Percentiles rank a stretch among this genome's conserved stretches.
These are phyloP conservation scores for Prunus fruticosa DNA, from an alignment of 306 rosid species.

Conservation along the genomic window DNA sequence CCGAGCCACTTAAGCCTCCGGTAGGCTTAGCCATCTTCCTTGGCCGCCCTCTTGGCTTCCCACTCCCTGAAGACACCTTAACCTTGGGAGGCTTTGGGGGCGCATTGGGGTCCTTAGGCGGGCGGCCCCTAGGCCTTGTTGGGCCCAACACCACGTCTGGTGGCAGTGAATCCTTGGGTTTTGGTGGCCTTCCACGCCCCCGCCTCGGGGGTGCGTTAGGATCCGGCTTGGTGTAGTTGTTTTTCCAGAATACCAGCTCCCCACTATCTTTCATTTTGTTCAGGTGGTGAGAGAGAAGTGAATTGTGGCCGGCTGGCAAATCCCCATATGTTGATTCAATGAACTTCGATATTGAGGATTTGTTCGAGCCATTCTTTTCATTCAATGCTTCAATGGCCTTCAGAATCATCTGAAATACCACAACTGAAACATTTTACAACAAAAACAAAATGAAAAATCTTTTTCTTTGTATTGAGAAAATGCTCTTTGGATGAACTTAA, in stretches of 20 bases:
- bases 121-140: conserved; percentile 71
- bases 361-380: conserved; percentile 63
- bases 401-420: conserved; percentile 57
- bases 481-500: neutral
- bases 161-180: conserved; percentile 39
- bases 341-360: conserved; percentile 68
- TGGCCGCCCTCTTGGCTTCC: conserved; percentile 70
- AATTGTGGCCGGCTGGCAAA: conserved; percentile 63
- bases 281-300: conserved; percentile 58
- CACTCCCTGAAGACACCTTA: conserved; percentile 31
- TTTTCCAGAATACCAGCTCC: conserved; percentile 60
- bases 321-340: conserved; percentile 71
- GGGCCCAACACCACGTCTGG: conserved; percentile 21
- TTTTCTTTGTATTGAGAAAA: neutral
- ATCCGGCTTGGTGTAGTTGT: conserved; percentile 62
- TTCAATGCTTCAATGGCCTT: conserved; percentile 57
- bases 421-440: neutral
- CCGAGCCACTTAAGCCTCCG: conserved; percentile 25
- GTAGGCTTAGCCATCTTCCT: conserved; percentile 56
- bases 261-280: conserved; percentile 62
- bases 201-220: conserved; percentile 64
- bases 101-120: conserved; percentile 67
- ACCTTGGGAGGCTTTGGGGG: conserved; percentile 36
- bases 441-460: neutral
- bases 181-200: conserved; percentile 82